Conservation (phyloP, 2,329 filamentous ascomycete species). For the Biscogniauxia mediterranea region DNA sequence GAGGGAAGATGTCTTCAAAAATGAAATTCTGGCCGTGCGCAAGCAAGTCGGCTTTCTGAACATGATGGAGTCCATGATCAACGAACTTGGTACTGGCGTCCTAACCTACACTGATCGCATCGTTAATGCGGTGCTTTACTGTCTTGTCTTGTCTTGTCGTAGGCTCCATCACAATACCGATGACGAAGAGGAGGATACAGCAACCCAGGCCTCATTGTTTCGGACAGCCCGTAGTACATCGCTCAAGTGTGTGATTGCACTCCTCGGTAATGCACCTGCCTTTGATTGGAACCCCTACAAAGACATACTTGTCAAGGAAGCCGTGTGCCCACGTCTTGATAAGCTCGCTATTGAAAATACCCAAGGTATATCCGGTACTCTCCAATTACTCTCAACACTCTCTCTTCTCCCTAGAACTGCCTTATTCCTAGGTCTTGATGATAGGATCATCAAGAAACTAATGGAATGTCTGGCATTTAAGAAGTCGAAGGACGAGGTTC, state of each 20-base stretch:
- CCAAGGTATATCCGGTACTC: constrained; percentile 80
- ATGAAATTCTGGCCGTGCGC: constrained; percentile 62
- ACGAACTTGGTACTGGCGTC: constrained; percentile 75
- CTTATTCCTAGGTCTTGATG: constrained; percentile 61
- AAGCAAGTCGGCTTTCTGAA: constrained; percentile 91
- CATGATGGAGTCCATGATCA: constrained; percentile 84
- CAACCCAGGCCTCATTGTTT: constrained; percentile 55
- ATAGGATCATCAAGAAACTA: constrained; percentile 67
- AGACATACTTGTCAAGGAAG: constrained; percentile 66
- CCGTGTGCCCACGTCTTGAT: constrained; percentile 73
- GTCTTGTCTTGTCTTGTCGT: constrained; percentile 68
- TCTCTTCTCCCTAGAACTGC: constrained; percentile 65
- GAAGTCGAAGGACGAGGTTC: constrained; percentile 83
- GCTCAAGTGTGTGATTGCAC: constrained; percentile 76
- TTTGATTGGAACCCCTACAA: constrained; percentile 74
- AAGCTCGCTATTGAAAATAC: constrained; percentile 82
- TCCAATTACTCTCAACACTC: constrained; percentile 82
- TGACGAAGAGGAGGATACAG: constrained; percentile 37
- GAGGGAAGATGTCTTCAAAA: constrained; percentile 52
- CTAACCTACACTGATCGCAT: constrained; percentile 65
- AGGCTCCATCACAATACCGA: constrained; percentile 47
- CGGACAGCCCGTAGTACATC: constrained; percentile 67
- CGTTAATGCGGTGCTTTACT: constrained; percentile 77
- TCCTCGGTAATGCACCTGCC: constrained; percentile 71
- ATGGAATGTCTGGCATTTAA: constrained; percentile 69